Percentiles rank a stretch among this genome's conserved stretches.
These are phyloP conservation scores for Saturnispora diversa DNA, from an alignment of 805 yeast species.

Conservation along the genomic window DNA sequence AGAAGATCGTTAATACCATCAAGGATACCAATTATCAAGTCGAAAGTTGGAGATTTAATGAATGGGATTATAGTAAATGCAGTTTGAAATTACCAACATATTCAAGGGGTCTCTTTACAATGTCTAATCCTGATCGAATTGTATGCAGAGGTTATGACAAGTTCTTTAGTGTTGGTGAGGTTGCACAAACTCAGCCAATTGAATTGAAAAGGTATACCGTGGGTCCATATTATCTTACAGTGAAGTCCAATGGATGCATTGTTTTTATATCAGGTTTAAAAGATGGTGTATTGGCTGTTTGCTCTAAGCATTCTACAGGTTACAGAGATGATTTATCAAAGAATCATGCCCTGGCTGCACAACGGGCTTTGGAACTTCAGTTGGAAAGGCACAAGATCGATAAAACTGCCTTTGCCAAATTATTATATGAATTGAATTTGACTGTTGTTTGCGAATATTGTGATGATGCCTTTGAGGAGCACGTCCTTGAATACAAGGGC, in stretches of 20 bases:
- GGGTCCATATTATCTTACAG: conserved; percentile 77
- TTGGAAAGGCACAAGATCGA: conserved; percentile 35
- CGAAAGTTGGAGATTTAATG: conserved; percentile 73
- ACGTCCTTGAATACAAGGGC: conserved; percentile 64
- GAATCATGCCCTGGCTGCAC: conserved; percentile 75
- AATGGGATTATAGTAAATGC: conserved; percentile 71
- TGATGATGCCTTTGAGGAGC: conserved; percentile 91
- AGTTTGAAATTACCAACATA: conserved; percentile 52
- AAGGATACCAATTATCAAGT: conserved; percentile 19
- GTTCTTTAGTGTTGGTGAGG: conserved; percentile 78
- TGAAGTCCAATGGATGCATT: conserved; percentile 93
- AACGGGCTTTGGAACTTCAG: conserved; percentile 47
- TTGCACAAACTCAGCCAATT: conserved; percentile 41
- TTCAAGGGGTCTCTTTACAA: conserved; percentile 79
- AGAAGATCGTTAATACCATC: conserved; percentile 20
- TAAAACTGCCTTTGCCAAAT: conserved; percentile 44
- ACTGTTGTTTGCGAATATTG: conserved; percentile 93
- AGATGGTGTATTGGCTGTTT: conserved; percentile 73
- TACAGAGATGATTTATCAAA: conserved; percentile 34
- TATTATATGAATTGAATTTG: conserved; percentile 40
- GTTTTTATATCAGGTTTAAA: conserved; percentile 69
- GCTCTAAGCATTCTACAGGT: conserved; percentile 90
- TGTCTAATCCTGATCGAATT: conserved; percentile 32
- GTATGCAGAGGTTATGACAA: conserved; percentile 88
- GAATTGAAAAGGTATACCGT: conserved; percentile 38